phyloP scores from a whole-genome alignment of 108 stramenopile species.

The Skeletonema potamos region DNA sequence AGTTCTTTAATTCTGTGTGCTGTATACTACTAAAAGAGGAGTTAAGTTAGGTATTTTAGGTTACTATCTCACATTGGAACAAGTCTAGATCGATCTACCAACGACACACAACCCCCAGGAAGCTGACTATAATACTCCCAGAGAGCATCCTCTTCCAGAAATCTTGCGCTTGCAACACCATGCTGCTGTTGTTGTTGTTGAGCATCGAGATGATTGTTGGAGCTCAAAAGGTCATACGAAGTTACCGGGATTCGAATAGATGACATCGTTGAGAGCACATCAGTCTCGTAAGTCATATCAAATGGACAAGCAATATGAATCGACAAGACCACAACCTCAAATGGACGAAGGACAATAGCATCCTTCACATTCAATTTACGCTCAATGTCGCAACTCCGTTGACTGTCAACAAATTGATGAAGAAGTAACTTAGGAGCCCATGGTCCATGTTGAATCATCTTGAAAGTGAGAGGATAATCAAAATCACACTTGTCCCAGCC shows the following conservation, averaged over 20 bases:
- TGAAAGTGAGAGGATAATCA: constrained; percentile 16
- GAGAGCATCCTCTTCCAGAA: constrained; percentile 30
- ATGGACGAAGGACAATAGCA: constrained; percentile 22
- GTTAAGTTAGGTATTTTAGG: background rate
- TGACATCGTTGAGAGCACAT: constrained; percentile 37
- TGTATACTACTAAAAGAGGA: background rate
- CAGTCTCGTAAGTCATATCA: constrained; percentile 28
- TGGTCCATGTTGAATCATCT: constrained; percentile 23
- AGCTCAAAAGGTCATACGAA: background rate
- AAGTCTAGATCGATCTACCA: constrained; percentile 39
- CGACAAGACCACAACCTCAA: constrained; percentile 35
- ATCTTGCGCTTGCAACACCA: constrained; percentile 18
- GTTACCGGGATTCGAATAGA: constrained; percentile 34
- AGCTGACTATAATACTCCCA: constrained; percentile 43
- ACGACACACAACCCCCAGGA: constrained; percentile 42
- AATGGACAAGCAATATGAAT: constrained; percentile 35
- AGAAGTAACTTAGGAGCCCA: constrained; percentile 36
- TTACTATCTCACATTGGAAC: constrained; percentile 16
- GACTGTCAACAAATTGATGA: background rate
- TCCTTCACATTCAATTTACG: background rate
- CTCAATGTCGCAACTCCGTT: background rate
- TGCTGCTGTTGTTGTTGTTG: background rate
- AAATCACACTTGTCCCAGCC: constrained; percentile 21
- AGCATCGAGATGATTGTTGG: background rate
- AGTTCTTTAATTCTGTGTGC: background rate